Base-by-base conservation (phyloP, 495 filamentous ascomycete species). In the Pyrenula aspistea region DNA sequence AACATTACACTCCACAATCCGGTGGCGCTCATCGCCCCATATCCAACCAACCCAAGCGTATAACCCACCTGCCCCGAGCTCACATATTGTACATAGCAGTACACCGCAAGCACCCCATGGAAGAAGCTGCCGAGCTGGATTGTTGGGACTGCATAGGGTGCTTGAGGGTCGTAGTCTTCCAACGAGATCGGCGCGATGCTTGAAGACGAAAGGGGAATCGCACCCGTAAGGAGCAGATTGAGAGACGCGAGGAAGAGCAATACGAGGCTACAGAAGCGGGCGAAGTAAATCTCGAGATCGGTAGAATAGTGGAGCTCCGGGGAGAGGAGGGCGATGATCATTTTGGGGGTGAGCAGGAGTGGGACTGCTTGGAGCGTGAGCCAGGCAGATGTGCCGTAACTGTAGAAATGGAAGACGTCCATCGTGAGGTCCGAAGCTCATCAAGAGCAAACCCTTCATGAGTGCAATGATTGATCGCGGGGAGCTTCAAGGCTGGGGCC, bases 1-100 rank as follows among this genome's bases (percentile, higher is more conserved):
- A 94, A 95, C 48, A 94, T 62, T 53, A 89, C 60, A 60, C 83
- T 83, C 88, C 87, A 94, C 10, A 85, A 62, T 2, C 84, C 90
- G 19, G 88, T 65, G 1, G 73, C 70, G 10, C 79, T 80, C 55
- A 94, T 67, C 12, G 67, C 12, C 1, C 73, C 74, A 53, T 75
- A 81, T 59, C 65, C 79, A 23, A 65, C 64, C 56, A 76, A 69
- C 19, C 74, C 83, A 57, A 88, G 51, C 1, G 73, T 69, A 65
- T 85, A 88, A 0, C 73, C 69, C 0, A 70, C 63, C 56, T 81
- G 73, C 0, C 75, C 75, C 0, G 72, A 79, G 1, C 67, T 61
- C n/a, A 67, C 72, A 62, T 82, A 91, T 55, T 77, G 73, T 8
- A 76, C 73, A 65, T 91, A 95, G 55, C 74, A 70, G 66, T 91